These are phyloP conservation scores for Capronia americana DNA, from an alignment of 2,329 filamentous ascomycete species.

Conservation along the genomic window DNA sequence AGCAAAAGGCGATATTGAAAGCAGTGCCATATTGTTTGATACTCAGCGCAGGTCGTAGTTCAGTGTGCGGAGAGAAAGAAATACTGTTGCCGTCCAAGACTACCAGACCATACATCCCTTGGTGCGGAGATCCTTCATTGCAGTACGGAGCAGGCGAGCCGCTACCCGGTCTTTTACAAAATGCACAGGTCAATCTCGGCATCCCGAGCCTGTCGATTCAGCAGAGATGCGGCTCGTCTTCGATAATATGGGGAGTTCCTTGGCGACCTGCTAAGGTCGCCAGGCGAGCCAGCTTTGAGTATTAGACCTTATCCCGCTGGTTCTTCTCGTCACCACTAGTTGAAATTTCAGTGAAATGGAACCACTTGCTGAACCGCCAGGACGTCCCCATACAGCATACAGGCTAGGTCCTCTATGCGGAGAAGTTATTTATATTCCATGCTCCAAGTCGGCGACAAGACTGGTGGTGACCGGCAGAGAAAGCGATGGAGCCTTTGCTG, in stretches of 20 bases:
- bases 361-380: not conserved
- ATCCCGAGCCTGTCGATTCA: not conserved
- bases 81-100: no score
- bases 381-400: not conserved
- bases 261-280: no score
- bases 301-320: not conserved
- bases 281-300: not conserved
- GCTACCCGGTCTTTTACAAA: not conserved
- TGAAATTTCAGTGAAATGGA: not conserved
- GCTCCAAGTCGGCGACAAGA: no score
- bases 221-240: not conserved
- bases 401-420: not conserved
- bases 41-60: not conserved
- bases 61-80: not conserved
- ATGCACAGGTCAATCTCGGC: not conserved
- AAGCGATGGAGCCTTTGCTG: no score
- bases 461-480: no score
- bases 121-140: no score
- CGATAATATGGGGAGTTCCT: not conserved
- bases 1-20: not conserved
- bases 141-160: no score
- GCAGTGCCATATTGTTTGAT: not conserved
- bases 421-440: not conserved
- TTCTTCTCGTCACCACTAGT: constrained; percentile 1
- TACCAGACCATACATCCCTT: no score